Conservation (phyloP, 2,329 filamentous ascomycete genomes). For the Talaromyces marneffei region DNA sequence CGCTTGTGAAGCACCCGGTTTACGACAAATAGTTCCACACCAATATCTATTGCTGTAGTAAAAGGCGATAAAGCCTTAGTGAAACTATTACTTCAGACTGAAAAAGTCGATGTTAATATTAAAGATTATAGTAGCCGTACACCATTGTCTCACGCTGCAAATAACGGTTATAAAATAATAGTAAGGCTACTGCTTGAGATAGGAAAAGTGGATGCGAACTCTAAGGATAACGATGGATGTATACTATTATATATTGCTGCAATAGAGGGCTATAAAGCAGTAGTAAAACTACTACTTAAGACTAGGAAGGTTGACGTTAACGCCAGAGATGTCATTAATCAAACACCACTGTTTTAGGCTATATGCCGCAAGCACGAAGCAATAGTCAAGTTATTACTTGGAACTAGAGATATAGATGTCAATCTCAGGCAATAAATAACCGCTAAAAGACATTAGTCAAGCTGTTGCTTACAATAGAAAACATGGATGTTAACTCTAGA, state of each 20-base stretch:
- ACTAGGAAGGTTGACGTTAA: constrained; percentile 6
- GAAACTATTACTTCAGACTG: constrained; percentile 7
- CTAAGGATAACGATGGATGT: not conserved
- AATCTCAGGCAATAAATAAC: no score
- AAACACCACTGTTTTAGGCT: no score
- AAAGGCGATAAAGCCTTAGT: constrained; percentile 6
- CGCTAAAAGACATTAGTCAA: no score
- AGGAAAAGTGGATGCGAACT: not conserved
- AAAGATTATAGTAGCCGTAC: not conserved
- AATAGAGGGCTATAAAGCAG: not conserved
- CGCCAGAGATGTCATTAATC: no score
- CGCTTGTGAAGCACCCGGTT: no score
- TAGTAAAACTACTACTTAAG: constrained; percentile 8
- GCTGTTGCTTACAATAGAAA: no score
- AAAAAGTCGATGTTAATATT: not conserved
- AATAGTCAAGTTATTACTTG: no score
- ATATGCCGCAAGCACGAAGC: no score
- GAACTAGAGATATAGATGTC: no score
- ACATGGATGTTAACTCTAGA: no score
- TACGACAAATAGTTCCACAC: no score
- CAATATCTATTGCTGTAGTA: not conserved
- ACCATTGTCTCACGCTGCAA: not conserved
- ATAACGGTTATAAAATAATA: not conserved
- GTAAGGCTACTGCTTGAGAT: not conserved
- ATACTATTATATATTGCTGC: not conserved